Evolutionary conservation across 163 green algal species (phyloP).

Genomic region (Scenedesmus sp.): DNA sequence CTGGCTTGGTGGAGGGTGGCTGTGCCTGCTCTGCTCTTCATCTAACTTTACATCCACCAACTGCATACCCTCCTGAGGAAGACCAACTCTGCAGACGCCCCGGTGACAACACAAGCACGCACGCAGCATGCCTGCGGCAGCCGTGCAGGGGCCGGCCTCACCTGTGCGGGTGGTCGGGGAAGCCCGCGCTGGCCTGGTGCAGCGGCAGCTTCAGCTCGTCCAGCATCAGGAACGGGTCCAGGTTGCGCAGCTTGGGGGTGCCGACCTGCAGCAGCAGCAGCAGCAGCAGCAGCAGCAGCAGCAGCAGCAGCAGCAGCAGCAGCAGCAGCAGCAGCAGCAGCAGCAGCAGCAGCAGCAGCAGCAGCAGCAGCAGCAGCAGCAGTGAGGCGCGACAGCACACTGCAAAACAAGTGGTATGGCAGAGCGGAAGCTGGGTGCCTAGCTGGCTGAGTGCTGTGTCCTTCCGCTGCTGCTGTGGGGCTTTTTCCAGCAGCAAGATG

Average conservation of each 20-base stretch:
- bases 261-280: conserved; percentile 61
- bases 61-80: no score
- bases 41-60: no score
- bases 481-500: not conserved
- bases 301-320: not conserved
- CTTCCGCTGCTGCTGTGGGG: not conserved
- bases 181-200: conserved; percentile 80
- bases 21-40: no score
- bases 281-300: not conserved
- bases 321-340: no score
- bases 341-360: no score
- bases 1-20: not conserved
- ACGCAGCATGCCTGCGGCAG: not conserved
- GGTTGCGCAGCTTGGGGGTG: conserved; percentile 72
- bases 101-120: not conserved
- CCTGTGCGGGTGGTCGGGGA: conserved; percentile 89
- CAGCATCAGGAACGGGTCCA: conserved; percentile 89
- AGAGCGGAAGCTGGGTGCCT: not conserved
- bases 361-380: no score
- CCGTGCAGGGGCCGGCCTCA: not conserved
- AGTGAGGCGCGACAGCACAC: no score
- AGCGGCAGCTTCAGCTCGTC: conserved; percentile 88
- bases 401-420: no score
- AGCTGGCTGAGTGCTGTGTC: not conserved
- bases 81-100: no score